A percentile compares a stretch with the other conserved stretches of the same genome.
Conservation (phyloP, 345 rosid species). For the Sapria himalayana region DNA sequence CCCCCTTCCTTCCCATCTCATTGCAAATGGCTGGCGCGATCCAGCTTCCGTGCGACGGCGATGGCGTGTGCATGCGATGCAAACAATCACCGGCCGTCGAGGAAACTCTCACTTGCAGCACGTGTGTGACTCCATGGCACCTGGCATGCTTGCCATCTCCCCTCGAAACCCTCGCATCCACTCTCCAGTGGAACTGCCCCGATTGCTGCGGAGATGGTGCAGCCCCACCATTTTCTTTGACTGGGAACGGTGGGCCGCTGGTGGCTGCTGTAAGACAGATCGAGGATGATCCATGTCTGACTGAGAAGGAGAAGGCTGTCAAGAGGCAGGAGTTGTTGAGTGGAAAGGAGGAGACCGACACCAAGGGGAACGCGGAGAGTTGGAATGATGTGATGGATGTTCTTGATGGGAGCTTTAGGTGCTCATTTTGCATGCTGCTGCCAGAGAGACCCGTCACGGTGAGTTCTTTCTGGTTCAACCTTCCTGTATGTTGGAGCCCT, state of each 20-base stretch:
- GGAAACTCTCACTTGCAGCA: conserved; percentile 29
- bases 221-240: not conserved
- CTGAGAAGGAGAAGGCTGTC: conserved; percentile 32
- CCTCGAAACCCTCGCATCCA: conserved; percentile 24
- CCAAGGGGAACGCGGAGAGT: conserved; percentile 1
- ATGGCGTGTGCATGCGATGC: conserved; percentile 54
- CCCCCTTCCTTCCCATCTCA: conserved; percentile 2
- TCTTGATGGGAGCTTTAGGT: conserved; percentile 19
- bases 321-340: conserved; percentile 33
- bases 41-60: conserved; percentile 52
- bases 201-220: conserved; percentile 24
- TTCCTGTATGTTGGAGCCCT: not conserved
- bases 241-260: too few relatives aligned
- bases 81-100: conserved; percentile 17
- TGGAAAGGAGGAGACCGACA: conserved; percentile 12
- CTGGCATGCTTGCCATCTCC: conserved; percentile 22
- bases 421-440: conserved; percentile 37
- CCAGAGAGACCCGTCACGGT: conserved; percentile 70
- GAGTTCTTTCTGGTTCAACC: conserved; percentile 4
- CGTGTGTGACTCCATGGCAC: conserved; percentile 69
- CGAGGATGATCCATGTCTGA: conserved; percentile 23
- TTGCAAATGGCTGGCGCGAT: conserved; percentile 19
- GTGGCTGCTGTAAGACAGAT: conserved; percentile 31
- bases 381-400: conserved; percentile 14
- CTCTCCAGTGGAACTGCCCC: conserved; percentile 45